These are phyloP conservation scores for Citrus reticulata DNA, from an alignment of 345 rosid species.

Conservation along the genomic window DNA sequence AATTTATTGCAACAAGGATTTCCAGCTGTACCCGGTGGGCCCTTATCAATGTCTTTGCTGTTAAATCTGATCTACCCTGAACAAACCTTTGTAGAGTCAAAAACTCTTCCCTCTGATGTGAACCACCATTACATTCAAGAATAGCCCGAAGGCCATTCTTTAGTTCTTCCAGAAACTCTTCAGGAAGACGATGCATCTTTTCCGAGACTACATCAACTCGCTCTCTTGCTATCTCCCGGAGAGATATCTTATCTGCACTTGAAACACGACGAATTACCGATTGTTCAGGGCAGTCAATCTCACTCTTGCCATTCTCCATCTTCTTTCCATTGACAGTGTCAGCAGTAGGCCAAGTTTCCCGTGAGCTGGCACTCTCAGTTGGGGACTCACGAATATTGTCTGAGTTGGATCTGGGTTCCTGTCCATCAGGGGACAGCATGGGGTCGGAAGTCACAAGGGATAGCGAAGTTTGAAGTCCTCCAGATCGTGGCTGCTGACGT, in stretches of 20 bases:
- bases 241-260: slow-evolving; percentile 66
- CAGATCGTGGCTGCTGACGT: slow-evolving; percentile 70
- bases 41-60: slow-evolving; percentile 69
- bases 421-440: slow-evolving; percentile 52
- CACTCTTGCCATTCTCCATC: slow-evolving; percentile 67
- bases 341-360: slow-evolving; percentile 90
- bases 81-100: slow-evolving; percentile 73
- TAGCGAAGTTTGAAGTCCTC: slow-evolving; percentile 56
- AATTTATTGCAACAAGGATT: slow-evolving; percentile 83
- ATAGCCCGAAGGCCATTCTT: slow-evolving; percentile 69
- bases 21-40: slow-evolving; percentile 85
- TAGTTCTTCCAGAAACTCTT: slow-evolving; percentile 73
- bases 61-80: slow-evolving; percentile 76
- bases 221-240: slow-evolving; percentile 85
- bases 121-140: slow-evolving; percentile 83
- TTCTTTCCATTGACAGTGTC: slow-evolving; percentile 57
- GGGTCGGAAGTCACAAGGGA: slow-evolving; percentile 70
- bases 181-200: slow-evolving; percentile 71
- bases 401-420: slow-evolving; percentile 65
- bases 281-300: slow-evolving; percentile 62
- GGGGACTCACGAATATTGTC: slow-evolving; percentile 84
- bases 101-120: slow-evolving; percentile 79
- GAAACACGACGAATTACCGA: slow-evolving; percentile 63
- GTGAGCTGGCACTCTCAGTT: slow-evolving; percentile 94
- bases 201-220: slow-evolving; percentile 72